phyloP scores from a whole-genome alignment of 495 filamentous ascomycete species.

The Sporormia fimetaria region DNA sequence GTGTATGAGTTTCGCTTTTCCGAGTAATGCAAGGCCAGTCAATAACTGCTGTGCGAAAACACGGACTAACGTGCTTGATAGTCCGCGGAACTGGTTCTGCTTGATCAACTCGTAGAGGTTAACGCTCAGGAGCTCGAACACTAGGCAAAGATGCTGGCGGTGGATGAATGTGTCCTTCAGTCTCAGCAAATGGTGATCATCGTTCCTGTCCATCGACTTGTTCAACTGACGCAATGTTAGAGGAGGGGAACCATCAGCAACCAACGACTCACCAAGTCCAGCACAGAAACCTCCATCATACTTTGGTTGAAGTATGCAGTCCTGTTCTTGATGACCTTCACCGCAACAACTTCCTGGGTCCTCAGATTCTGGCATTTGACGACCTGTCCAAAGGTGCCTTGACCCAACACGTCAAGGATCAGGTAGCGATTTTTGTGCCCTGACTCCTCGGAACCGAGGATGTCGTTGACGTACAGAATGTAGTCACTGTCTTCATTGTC shows the following conservation, averaged over 20 bases:
- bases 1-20: constrained; percentile 95
- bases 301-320: constrained; percentile 99
- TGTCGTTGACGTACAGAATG: constrained; percentile 98
- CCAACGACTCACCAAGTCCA: constrained; percentile 65
- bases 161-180: constrained; percentile 99
- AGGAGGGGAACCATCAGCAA: background rate
- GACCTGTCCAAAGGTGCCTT: constrained; percentile 98
- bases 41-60: constrained; percentile 97
- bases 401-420: constrained; percentile 94
- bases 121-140: constrained; percentile 94
- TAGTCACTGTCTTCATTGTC: constrained; percentile 99
- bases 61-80: constrained; percentile 94
- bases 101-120: constrained; percentile 99
- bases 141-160: constrained; percentile 90
- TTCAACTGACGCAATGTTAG: constrained; percentile 58
- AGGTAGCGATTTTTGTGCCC: constrained; percentile 98
- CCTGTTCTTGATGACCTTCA: constrained; percentile 98
- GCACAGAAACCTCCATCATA: constrained; percentile 99
- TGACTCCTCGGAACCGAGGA: constrained; percentile 92
- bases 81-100: constrained; percentile 95
- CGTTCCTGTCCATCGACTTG: constrained; percentile 96
- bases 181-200: constrained; percentile 92
- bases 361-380: constrained; percentile 99
- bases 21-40: constrained; percentile 81
- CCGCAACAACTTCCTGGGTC: constrained; percentile 95